Evolutionary conservation across 345 rosid species (phyloP).

Genomic region (Stellera chamaejasme): DNA sequence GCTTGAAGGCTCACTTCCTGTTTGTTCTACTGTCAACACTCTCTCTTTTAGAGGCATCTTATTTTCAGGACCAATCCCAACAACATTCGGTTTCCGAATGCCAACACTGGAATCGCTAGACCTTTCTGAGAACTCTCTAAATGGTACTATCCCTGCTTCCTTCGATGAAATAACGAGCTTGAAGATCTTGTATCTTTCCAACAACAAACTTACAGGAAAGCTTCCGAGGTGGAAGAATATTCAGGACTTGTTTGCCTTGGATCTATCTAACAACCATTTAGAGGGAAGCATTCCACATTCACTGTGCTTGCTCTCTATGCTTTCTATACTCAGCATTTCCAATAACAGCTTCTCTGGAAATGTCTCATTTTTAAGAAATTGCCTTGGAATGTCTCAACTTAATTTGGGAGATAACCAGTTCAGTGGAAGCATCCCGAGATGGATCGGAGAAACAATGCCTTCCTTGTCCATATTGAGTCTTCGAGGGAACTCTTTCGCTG

Average conservation of each 20-base stretch:
- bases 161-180: neutral
- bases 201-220: slow-evolving; percentile 12
- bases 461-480: slow-evolving; percentile 3
- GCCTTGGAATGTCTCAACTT: neutral
- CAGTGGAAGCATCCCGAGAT: slow-evolving; percentile 14
- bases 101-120: neutral
- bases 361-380: slow-evolving; percentile 11
- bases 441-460: slow-evolving; percentile 8
- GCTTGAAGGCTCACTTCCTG: slow-evolving; percentile 7
- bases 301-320: neutral
- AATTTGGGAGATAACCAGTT: slow-evolving; percentile 23
- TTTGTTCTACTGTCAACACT: neutral
- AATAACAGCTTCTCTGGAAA: slow-evolving; percentile 11
- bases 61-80: slow-evolving; percentile 13
- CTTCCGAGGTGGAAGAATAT: slow-evolving; percentile 4
- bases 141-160: slow-evolving; percentile 20
- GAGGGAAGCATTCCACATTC: slow-evolving; percentile 16
- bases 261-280: slow-evolving; percentile 15
- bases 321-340: neutral
- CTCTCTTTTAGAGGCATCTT: slow-evolving; percentile 4
- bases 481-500: slow-evolving; percentile 9
- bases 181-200: neutral
- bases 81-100: neutral
- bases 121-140: slow-evolving; percentile 14
- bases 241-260: neutral